Base-by-base conservation (phyloP, 2,329 filamentous ascomycete genomes). In the Epichloe gansuensis region DNA sequence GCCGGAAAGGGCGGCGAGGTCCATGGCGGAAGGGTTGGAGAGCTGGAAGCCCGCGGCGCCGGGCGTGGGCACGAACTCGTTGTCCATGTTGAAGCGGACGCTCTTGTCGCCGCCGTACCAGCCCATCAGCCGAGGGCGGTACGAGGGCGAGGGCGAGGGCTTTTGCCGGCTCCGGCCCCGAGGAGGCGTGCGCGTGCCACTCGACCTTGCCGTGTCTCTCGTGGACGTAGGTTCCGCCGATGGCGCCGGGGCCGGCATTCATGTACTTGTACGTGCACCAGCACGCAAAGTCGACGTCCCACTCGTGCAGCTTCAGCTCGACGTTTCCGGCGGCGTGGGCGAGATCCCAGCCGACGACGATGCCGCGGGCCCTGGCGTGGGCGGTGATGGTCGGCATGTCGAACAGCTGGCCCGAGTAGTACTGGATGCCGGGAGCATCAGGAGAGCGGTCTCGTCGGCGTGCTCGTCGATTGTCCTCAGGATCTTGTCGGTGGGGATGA, bases 231-330 rank as follows among this genome's bases (percentile, higher is more conserved):
- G 85, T 73, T 0, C 85, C 89, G 1, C 81, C 88, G 57, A 94
- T 94, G 15, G 83, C 77, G 4, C 90, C 90, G 0, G 90, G 88
- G 0, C 90, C 90, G 28, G 83, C 82, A 64, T 95, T 95, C 65
- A 95, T 78, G 71, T 95, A 95, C 71, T 95, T 95, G 76, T 95
- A 95, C 17, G 85, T 91, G 69, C 90, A 95, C 90, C 90, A 95
- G 51, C 80, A 87, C 15, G 91, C 90, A 62, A 95, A 95, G 66
- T 95, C 90, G 37, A 94, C 88, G 59, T 86, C 78, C 90, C 90
- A 95, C 60, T 91, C 87, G 67, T 95, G 89, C 21, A 95, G 75
- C 54, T 75, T 70, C 17, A 95, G 69, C 42, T 86, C 82, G 2
- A 94, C 86, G 63, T 95, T 95, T 35, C 90, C 90, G 23, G 80